These are phyloP conservation scores for Xylaria telfairii DNA, from an alignment of 495 filamentous ascomycete species.

Conservation along the genomic window DNA sequence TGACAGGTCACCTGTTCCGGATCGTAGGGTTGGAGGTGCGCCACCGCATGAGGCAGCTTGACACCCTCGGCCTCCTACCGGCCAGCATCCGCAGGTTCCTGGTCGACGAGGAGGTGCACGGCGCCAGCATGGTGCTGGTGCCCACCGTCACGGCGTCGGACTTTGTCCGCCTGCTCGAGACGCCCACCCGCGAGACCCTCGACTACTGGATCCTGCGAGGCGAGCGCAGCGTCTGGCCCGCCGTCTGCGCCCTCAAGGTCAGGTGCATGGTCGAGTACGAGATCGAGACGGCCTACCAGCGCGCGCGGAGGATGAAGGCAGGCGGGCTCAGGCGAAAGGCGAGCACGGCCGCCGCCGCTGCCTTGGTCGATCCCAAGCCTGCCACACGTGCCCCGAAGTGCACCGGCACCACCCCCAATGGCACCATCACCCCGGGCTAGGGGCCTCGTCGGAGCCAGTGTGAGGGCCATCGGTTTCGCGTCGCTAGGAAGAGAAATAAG, in stretches of 20 bases:
- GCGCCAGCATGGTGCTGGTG: slow-evolving; percentile 79
- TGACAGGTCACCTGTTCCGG: slow-evolving; percentile 68
- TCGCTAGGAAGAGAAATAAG: neutral
- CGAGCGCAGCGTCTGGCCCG: slow-evolving; percentile 90
- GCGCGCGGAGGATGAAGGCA: slow-evolving; percentile 67
- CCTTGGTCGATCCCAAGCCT: slow-evolving; percentile 10
- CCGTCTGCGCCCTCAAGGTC: slow-evolving; percentile 80
- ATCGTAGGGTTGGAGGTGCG: slow-evolving; percentile 77
- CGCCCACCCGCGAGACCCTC: slow-evolving; percentile 74
- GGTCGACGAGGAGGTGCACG: slow-evolving; percentile 86
- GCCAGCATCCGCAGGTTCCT: slow-evolving; percentile 73
- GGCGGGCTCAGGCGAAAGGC: slow-evolving; percentile 49
- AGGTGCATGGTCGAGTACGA: slow-evolving; percentile 88
- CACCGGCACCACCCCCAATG: neutral
- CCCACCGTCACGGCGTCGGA: slow-evolving; percentile 77
- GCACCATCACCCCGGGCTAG: neutral
- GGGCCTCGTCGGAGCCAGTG: neutral
- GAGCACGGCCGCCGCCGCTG: slow-evolving; percentile 34
- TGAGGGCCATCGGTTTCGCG: neutral
- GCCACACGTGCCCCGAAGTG: neutral
- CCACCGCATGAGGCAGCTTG: slow-evolving; percentile 82
- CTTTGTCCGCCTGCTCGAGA: slow-evolving; percentile 77
- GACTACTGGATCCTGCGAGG: slow-evolving; percentile 87
- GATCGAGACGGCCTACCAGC: slow-evolving; percentile 82
- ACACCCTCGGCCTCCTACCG: slow-evolving; percentile 76